Base-by-base conservation (phyloP, 306 rosid genomes). In the Acacia melanoxylon region DNA sequence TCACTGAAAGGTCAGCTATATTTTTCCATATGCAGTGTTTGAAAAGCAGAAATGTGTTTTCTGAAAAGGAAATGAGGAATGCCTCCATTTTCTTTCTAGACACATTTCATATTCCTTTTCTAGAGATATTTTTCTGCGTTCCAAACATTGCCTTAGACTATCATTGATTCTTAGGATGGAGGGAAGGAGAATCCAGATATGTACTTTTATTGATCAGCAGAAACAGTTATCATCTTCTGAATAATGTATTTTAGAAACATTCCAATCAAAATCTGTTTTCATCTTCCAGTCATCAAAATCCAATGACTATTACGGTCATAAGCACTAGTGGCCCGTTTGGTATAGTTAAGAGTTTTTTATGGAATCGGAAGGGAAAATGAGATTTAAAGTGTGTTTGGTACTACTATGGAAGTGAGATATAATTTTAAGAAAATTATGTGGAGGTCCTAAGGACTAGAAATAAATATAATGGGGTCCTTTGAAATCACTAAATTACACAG, bases 171-270 rank as follows among this genome's bases (percentile, higher is more conserved):
- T 22, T 31, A 48, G 40, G 24, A 31, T 0, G 37, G 4, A 37
- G 11, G 52, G 68, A 7, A 40, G 41, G 40, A 3, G 1, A 16
- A 7, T 68, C 40, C 52, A 75, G 3, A 73, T 54, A 16, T 8
- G 35, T 44, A 42, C 27, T 51, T 75, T 45, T 31, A 5, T 59
- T 14, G 4, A 85, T 59, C 80, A 80, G 59, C 76, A 37, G 45
- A 10, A 76, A 49, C n/a, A 58, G 19, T 42, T 44, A 72, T 61
- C 48, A 29, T 66, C 22, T 61, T 76, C 31, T 41, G n/a, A 14
- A 61, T 8, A 52, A 54, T 22, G 63, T 6, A 52, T 69, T 46
- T 68, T 45, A 62, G 12, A 84, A 58, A 69, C 22, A 40, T 12
- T 19, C 52, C 20, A 85, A 71, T 17, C 14, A 58, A 42, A 42